Percentiles rank a stretch among this genome's conserved stretches.
These are phyloP conservation scores for Durio zibethinus DNA, from an alignment of 345 rosid species.

Conservation along the genomic window DNA sequence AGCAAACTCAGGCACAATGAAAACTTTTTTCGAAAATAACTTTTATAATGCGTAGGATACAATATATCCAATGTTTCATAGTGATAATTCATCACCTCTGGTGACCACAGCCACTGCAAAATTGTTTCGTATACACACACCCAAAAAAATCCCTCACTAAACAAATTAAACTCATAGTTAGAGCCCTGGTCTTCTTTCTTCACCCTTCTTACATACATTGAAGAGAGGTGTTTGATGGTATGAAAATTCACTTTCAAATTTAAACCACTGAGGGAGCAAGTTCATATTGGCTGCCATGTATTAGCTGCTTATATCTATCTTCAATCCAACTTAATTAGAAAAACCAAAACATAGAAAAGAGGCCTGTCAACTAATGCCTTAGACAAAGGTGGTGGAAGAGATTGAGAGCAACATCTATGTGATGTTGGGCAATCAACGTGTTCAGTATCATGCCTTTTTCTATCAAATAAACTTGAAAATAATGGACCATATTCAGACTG, in stretches of 20 bases:
- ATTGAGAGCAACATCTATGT: background rate
- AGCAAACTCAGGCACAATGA: background rate
- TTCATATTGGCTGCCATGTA: background rate
- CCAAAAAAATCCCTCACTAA: background rate
- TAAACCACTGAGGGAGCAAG: background rate
- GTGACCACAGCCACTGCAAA: background rate
- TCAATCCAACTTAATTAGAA: background rate
- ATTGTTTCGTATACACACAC: background rate
- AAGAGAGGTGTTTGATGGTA: background rate
- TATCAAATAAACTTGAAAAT: background rate
- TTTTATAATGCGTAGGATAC: background rate
- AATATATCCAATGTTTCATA: background rate
- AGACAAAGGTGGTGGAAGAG: background rate
- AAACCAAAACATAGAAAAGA: background rate
- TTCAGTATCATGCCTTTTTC: background rate
- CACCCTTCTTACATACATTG: background rate
- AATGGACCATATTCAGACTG: background rate
- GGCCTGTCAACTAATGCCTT: background rate
- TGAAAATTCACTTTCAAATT: background rate
- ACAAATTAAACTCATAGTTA: background rate
- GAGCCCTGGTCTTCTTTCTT: background rate
- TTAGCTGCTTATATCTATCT: background rate
- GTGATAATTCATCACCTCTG: background rate
- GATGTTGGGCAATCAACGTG: background rate
- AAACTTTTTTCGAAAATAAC: background rate